Evolutionary conservation across 306 rosid genomes (phyloP).

Genomic region (Corylus americana): DNA sequence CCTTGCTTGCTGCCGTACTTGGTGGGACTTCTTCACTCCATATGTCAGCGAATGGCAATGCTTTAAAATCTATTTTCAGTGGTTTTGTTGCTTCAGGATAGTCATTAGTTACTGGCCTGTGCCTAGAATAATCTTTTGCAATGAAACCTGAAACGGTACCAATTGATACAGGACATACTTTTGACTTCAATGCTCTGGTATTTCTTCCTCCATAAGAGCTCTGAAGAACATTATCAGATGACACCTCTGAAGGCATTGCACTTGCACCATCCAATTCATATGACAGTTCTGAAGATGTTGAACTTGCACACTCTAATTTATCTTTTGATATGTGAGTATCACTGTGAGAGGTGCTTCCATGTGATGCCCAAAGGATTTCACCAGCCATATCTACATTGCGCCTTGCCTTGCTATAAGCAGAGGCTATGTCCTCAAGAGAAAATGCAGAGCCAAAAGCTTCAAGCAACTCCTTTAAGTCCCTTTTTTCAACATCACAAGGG

Average conservation of each 20-base stretch:
- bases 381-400: slow-evolving; percentile 25
- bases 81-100: slow-evolving; percentile 30
- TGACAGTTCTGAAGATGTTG: slow-evolving; percentile 7
- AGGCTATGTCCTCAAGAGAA: slow-evolving; percentile 40
- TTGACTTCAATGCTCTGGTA: slow-evolving; percentile 26
- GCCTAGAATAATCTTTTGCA: slow-evolving; percentile 32
- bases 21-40: slow-evolving; percentile 28
- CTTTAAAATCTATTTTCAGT: slow-evolving; percentile 24
- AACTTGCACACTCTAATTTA: slow-evolving; percentile 21
- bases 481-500: slow-evolving; percentile 16
- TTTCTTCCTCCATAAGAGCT: slow-evolving; percentile 15
- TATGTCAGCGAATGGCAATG: slow-evolving; percentile 22
- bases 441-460: slow-evolving; percentile 32
- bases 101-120: slow-evolving; percentile 13
- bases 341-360: not conserved
- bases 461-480: slow-evolving; percentile 30
- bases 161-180: slow-evolving; percentile 20
- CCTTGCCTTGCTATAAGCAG: slow-evolving; percentile 34
- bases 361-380: slow-evolving; percentile 37
- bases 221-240: slow-evolving; percentile 7
- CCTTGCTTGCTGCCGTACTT: slow-evolving; percentile 8
- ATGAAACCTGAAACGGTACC: slow-evolving; percentile 42
- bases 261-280: not conserved
- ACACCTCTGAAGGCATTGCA: slow-evolving; percentile 2
- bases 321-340: slow-evolving; percentile 13